Base-by-base conservation (phyloP, 2,329 filamentous ascomycete species). In the Sclerotiophoma versabilis region DNA sequence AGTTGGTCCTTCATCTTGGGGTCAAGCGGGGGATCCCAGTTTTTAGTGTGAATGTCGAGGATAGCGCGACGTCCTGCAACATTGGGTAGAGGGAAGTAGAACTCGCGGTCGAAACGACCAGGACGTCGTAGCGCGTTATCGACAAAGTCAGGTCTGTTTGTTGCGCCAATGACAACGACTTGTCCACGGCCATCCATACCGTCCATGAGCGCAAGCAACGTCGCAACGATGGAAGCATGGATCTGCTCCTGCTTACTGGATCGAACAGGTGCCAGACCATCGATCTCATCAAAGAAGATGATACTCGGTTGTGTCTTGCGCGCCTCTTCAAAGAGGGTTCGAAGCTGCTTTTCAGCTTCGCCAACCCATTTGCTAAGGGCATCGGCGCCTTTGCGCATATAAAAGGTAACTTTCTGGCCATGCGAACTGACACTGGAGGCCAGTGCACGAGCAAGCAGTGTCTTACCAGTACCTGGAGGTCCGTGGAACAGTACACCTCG, bases 191-290 rank as follows among this genome's bases (percentile, higher is more conserved):
- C 77, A 37, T 82, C 81, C 59, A 83, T 78, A 7, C 81, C 74
- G 65, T 83, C 82, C 57, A 80, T 77, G 7, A 83, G 73, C 6
- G 76, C 74, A 46, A 82, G 74, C 41, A 84, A 80, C 0, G 80
- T 81, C 3, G 81, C 77, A 15, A 81, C 81, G 48, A 99, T 99
- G 2, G 93, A 98, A 5, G 95, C 92, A 76, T 99, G 95, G 55
- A 98, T 98, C 76, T 99, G 95, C 73, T 99, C 95, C 77, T 98
- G 93, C 75, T 98, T 98, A 76, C 93, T 97, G 11, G 95, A 98
- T 65, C 95, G 86, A 27, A 98, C 95, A 45, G 95, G 96, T 2
- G 95, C 95, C 60, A 99, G 82, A 49, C 95, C 95, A 77, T 99
- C 95, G 64, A 99, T 99, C 75, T 99, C 95, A 73, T 99, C 95